Percentiles rank a stretch among this genome's conserved stretches.
These are phyloP conservation scores for Mycena galopus DNA, from an alignment of 768 basidiomycete species.

Conservation along the genomic window DNA sequence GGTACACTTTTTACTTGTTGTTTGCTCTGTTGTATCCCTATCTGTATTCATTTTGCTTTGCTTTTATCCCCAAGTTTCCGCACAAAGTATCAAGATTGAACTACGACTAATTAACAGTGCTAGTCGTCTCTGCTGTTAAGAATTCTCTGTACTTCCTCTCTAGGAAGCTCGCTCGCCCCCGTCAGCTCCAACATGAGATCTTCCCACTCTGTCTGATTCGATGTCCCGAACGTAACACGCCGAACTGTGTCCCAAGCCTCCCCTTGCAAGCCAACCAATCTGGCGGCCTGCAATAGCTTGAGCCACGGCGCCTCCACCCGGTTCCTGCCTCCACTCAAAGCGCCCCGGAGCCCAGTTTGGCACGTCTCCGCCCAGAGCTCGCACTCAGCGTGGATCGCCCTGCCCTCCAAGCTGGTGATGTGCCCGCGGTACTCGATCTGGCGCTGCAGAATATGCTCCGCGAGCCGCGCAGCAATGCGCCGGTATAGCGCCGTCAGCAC, in stretches of 20 bases:
- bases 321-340: conserved; percentile 58
- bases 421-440: conserved; percentile 84
- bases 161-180: conserved; percentile 71
- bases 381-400: conserved; percentile 75
- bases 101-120: neutral
- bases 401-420: conserved; percentile 72
- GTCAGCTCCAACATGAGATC: conserved; percentile 62
- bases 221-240: conserved; percentile 62
- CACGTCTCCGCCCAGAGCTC: conserved; percentile 89
- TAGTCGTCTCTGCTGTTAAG: conserved; percentile 60
- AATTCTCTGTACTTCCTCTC: conserved; percentile 72
- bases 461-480: conserved; percentile 74
- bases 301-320: conserved; percentile 85
- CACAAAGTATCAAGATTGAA: neutral
- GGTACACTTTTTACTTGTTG: neutral
- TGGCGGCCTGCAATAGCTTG: conserved; percentile 76
- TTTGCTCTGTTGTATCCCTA: conserved; percentile 26
- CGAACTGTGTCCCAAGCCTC: conserved; percentile 62
- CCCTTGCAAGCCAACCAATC: conserved; percentile 73
- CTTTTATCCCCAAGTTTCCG: neutral
- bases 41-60: conserved; percentile 11
- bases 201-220: conserved; percentile 68
- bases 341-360: conserved; percentile 65
- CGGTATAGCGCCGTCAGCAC: conserved; percentile 78
- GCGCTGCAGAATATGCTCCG: conserved; percentile 86